phyloP scores from a whole-genome alignment of 805 yeast species.

The Kazachstania psychrophila region DNA sequence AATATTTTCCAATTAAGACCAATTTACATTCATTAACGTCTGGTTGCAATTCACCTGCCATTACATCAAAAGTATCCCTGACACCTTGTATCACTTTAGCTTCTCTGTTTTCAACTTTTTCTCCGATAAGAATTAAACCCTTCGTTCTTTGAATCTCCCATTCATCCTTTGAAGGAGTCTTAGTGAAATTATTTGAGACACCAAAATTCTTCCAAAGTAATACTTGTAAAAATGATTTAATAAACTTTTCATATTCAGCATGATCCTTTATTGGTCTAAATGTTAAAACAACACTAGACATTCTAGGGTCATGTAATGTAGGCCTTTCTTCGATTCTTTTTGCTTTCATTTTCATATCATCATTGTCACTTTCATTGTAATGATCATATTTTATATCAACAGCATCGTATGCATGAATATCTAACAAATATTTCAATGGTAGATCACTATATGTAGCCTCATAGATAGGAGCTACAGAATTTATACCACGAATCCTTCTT shows the following conservation, averaged over 20 bases:
- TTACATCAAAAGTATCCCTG: slow-evolving; percentile 79
- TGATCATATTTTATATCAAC: slow-evolving; percentile 2
- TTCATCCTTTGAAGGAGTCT: slow-evolving; percentile 13
- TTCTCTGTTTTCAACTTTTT: slow-evolving; percentile 18
- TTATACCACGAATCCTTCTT: slow-evolving; percentile 39
- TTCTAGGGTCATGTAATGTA: slow-evolving; percentile 42
- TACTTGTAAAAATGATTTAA: slow-evolving; percentile 50
- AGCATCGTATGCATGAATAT: slow-evolving; percentile 67
- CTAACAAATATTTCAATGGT: slow-evolving; percentile 53
- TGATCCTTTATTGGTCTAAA: slow-evolving; percentile 34
- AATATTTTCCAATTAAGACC: slow-evolving; percentile 67
- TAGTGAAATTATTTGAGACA: slow-evolving; percentile 35
- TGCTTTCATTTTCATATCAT: slow-evolving; percentile 1
- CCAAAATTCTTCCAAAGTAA: slow-evolving; percentile 59
- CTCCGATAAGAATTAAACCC: slow-evolving; percentile 51
- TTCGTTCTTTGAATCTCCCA: slow-evolving; percentile 74
- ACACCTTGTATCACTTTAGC: slow-evolving; percentile 81
- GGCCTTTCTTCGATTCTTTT: slow-evolving; percentile 6
- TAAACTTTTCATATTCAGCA: slow-evolving; percentile 39
- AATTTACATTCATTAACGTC: slow-evolving; percentile 39
- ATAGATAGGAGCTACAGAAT: slow-evolving; percentile 57
- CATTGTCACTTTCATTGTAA: slow-evolving; percentile 8
- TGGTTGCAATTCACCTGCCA: slow-evolving; percentile 34
- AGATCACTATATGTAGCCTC: slow-evolving; percentile 70
- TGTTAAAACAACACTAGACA: slow-evolving; percentile 43